Percentiles rank a stretch among this genome's conserved stretches.
Conservation (phyloP, 1,284 basidiomycete genomes). For the Papiliotrema nemorosa region DNA sequence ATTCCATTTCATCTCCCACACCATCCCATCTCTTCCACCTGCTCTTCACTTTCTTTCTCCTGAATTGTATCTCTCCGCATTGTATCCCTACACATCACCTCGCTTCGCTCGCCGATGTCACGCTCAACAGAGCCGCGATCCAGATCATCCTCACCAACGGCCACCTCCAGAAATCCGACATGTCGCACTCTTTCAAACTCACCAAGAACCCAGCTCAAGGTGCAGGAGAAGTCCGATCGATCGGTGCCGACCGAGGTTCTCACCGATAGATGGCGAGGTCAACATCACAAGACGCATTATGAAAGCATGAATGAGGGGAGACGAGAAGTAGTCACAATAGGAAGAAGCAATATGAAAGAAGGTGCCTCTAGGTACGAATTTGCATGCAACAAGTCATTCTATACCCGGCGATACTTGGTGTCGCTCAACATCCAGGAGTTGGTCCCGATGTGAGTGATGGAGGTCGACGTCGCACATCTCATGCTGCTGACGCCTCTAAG, state of each 20-base stretch:
- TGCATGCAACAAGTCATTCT: no score
- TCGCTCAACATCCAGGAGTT: no score
- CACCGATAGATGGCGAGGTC: conserved; percentile 22
- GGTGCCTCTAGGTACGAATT: no score
- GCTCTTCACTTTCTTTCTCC: neutral
- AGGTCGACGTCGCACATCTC: no score
- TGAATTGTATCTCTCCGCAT: neutral
- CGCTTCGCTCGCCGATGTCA: neutral
- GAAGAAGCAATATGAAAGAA: no score
- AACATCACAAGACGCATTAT: no score
- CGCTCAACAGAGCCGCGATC: conserved; percentile 39
- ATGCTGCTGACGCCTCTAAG: no score
- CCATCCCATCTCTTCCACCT: conserved; percentile 1
- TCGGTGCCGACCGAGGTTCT: conserved; percentile 19
- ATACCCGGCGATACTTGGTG: no score
- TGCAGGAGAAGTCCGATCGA: conserved; percentile 24
- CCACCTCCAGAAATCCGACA: conserved; percentile 25
- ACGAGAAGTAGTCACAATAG: no score
- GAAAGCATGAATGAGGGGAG: no score
- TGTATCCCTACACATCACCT: neutral
- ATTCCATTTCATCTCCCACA: neutral
- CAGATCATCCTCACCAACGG: conserved; percentile 42
- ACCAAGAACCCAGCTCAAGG: conserved; percentile 42
- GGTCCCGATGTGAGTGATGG: no score
- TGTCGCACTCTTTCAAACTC: conserved; percentile 24